Base-by-base conservation (phyloP, 192 early-diverging fungal genomes). In the Phlyctochytrium planicorne region DNA sequence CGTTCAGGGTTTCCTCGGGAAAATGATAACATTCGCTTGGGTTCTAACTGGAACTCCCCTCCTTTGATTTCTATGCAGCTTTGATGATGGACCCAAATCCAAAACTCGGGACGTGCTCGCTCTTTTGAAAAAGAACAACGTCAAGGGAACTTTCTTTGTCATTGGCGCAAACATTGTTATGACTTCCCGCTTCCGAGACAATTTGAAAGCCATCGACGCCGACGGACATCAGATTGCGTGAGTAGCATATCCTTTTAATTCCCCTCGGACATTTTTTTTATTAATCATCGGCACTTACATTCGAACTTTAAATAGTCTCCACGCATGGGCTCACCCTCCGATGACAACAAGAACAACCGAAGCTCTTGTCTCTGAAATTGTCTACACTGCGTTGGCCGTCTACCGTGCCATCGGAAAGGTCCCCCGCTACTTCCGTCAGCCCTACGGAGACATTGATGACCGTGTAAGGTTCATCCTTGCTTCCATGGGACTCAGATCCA, bases 101-200 rank as follows among this genome's bases (percentile, higher is more conserved):
- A 63, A 59, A 17, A 50, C 37, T 53, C 47, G 29, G 53, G 55
- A 33, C 20, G 17, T 55, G 0, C n/a, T 64, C 50, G 24, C 30
- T 23, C 50, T 65, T 0, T 70, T 90, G 0, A 47, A 77, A 62
- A 69, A 75, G 30, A 65, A 79, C 59, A 59, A 63, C 32, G 67
- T 88, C 59, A 88, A 88, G 67, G 89, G 80, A 0, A 89, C 90
- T 1, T 91, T 91, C 72, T 90, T 84, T 67, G 83, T 91, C 20
- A 78, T 83, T 47, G 90, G 90, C 10, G 53, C 71, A 29, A 72
- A 81, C 62, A 70, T 84, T 32, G 70, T 82, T 53, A 59, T 75
- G 30, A 66, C 79, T 33, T 75, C 79, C 0, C 53, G 59, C 52
- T 79, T 68, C 69, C 73, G 75, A 17, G 81, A 83, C 4, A 57